Base-by-base conservation (phyloP, 73 alveolate genomes). In the Paramecium octaurelia region DNA sequence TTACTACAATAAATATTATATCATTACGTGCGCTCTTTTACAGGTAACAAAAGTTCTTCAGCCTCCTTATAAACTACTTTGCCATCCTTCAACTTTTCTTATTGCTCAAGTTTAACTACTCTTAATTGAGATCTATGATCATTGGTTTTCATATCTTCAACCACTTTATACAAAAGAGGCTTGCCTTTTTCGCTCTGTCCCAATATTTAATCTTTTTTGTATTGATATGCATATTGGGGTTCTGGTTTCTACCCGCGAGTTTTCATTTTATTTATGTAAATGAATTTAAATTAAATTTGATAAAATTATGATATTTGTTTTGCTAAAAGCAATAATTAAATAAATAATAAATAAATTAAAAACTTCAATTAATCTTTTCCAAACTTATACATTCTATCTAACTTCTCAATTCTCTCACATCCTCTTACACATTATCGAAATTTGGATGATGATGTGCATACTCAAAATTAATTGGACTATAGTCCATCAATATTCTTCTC, bases 381-480 rank as follows among this genome's bases (percentile, higher is more conserved):
- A 80, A 64, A 44, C 57, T 44, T 24, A 80, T 80, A 23, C 91
- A 34, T 44, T 80, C 91, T 18, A 80, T 80, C 12, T 80, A 46
- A 35, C 29, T 44, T 27, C 34, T 40, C 9, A 80, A 35, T 20
- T 80, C 91, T 20, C 24, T 40, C 46, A 80, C 57, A 0, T 80
- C 91, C 36, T 80, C 91, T 10, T 40, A 21, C 10, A 80, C 75
- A 80, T 14, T 44, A 35, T 80, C 70, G 14, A 80, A 80, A 20
- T 21, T 42, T 3, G 73, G 91, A 31, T 80, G 57, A 43, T 44
- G 70, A 23, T 80, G 75, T 12, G 87, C 87, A 40, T 80, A 46
- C 38, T 80, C 70, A 46, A 42, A 80, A 35, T 80, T 80, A 8
- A 80, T 80, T 20, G 91, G 91, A 44, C 91, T 80, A 35, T 80